A percentile compares a stretch with the other conserved stretches of the same genome.
Evolutionary conservation across 1,284 basidiomycete species (phyloP).

Genomic region (Ustilago esculenta): DNA sequence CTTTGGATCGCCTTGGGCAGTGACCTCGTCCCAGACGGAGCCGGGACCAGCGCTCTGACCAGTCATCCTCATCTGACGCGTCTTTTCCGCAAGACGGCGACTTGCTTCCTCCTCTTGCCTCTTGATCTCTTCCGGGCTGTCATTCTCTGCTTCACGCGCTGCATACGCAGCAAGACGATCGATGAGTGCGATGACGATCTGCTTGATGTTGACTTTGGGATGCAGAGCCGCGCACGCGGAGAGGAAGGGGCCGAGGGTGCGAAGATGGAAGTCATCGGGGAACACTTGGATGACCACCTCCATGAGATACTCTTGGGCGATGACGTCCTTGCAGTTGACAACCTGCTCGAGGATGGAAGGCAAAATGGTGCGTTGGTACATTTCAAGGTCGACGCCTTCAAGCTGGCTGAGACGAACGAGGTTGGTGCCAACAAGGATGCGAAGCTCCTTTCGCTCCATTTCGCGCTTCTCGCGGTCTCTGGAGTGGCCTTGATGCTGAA

Average conservation of each 20-base stretch:
- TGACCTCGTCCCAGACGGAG: slow-evolving; percentile 61
- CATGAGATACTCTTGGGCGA: slow-evolving; percentile 67
- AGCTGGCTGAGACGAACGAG: slow-evolving; percentile 66
- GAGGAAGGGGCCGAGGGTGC: slow-evolving; percentile 63
- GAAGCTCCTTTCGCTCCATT: slow-evolving; percentile 63
- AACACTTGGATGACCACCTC: slow-evolving; percentile 67
- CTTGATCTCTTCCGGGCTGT: slow-evolving; percentile 62
- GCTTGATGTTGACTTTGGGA: slow-evolving; percentile 67
- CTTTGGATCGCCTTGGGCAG: slow-evolving; percentile 52
- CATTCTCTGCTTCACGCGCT: slow-evolving; percentile 64
- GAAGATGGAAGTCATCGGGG: slow-evolving; percentile 67
- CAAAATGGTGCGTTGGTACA: slow-evolving; percentile 63
- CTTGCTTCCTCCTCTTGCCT: slow-evolving; percentile 64
- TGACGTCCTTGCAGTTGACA: slow-evolving; percentile 66
- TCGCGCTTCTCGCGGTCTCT: slow-evolving; percentile 66
- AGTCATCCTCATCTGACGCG: slow-evolving; percentile 53
- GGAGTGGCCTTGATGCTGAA: slow-evolving; percentile 66
- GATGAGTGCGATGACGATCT: slow-evolving; percentile 66
- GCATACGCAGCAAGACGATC: slow-evolving; percentile 65
- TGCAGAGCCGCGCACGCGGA: slow-evolving; percentile 65
- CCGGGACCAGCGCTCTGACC: slow-evolving; percentile 48
- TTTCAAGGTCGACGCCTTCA: slow-evolving; percentile 64
- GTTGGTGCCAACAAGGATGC: slow-evolving; percentile 66
- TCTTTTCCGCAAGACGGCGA: slow-evolving; percentile 60
- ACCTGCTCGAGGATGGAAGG: slow-evolving; percentile 66